Conservation (phyloP, 345 rosid species). For the Stellera chamaejasme region DNA sequence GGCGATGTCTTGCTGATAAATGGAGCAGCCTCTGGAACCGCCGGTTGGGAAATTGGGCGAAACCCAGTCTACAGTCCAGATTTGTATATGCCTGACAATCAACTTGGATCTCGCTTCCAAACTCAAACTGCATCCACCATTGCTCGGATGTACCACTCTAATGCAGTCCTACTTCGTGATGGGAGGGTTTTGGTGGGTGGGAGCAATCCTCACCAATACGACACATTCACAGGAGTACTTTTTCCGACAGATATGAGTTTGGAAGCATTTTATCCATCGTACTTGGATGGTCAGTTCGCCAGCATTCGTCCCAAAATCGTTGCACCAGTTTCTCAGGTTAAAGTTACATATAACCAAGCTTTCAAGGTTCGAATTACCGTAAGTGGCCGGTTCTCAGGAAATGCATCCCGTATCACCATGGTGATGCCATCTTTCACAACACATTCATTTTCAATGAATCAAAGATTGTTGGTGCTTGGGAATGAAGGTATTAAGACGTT, state of each 20-base stretch:
- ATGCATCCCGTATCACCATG: constrained; percentile 13
- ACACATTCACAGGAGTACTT: constrained; percentile 41
- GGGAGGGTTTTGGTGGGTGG: constrained; percentile 62
- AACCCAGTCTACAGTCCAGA: constrained; percentile 34
- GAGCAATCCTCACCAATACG: constrained; percentile 48
- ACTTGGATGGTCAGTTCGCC: constrained; percentile 23
- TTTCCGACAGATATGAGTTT: constrained; percentile 58
- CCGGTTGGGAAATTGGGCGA: constrained; percentile 45
- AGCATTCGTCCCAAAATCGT: constrained; percentile 34
- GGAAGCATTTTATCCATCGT: constrained; percentile 56
- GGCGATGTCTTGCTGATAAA: constrained; percentile 52
- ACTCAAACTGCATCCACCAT: constrained; percentile 33
- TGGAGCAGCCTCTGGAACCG: constrained; percentile 44
- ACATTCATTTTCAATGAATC: constrained; percentile 41
- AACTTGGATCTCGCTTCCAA: constrained; percentile 28
- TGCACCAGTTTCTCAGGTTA: constrained; percentile 17
- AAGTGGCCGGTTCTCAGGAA: background rate
- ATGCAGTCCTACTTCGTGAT: constrained; percentile 49
- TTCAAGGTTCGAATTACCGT: constrained; percentile 8
- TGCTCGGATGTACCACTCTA: constrained; percentile 64
- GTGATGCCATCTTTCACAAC: constrained; percentile 35
- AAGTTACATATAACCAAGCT: constrained; percentile 14
- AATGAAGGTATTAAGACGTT: background rate
- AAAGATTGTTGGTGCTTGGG: constrained; percentile 32
- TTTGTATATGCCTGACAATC: constrained; percentile 31